A percentile compares a stretch with the other conserved stretches of the same genome.
Evolutionary conservation across 2,329 filamentous ascomycete genomes (phyloP).

Genomic region (Blumeria graminis): DNA sequence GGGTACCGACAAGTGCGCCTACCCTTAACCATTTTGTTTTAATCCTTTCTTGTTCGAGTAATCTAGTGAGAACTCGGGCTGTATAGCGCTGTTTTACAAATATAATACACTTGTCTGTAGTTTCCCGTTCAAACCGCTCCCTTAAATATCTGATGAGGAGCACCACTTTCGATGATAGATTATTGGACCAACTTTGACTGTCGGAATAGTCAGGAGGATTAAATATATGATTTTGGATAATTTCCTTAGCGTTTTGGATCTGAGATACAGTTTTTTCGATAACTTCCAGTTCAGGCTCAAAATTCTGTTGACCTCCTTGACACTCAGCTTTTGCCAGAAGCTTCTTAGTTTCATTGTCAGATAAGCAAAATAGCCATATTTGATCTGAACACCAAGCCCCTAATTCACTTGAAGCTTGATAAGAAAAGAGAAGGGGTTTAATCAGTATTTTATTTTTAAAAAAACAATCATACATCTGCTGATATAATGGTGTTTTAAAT

Average conservation of each 20-base stretch:
- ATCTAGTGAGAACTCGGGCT: conserved; percentile 43
- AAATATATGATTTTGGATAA: conserved; percentile 30
- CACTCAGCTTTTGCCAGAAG: conserved; percentile 31
- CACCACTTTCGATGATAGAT: conserved; percentile 50
- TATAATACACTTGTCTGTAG: conserved; percentile 51
- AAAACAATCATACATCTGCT: conserved; percentile 27
- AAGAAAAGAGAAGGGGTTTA: conserved; percentile 24
- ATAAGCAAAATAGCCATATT: conserved; percentile 50
- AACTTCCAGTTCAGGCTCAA: conserved; percentile 14
- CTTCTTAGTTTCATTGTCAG: conserved; percentile 34
- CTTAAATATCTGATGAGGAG: conserved; percentile 34
- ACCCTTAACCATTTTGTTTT: conserved; percentile 32
- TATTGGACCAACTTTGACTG: conserved; percentile 4
- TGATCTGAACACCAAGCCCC: conserved; percentile 70
- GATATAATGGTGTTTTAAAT: conserved; percentile 41
- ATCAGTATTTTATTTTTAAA: conserved; percentile 20
- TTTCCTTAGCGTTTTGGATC: conserved; percentile 31
- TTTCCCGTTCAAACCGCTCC: conserved; percentile 33
- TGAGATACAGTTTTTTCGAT: conserved; percentile 28
- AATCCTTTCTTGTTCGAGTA: conserved; percentile 34
- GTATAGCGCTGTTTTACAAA: conserved; percentile 66
- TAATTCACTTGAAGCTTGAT: conserved; percentile 36
- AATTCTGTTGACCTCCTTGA: conserved; percentile 14
- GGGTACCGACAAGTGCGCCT: conserved; percentile 35
- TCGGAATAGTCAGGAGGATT: conserved; percentile 14